These are phyloP conservation scores for Dactylis glomerata DNA, from an alignment of 176 grass and related monocot genomes.

Conservation along the genomic window DNA sequence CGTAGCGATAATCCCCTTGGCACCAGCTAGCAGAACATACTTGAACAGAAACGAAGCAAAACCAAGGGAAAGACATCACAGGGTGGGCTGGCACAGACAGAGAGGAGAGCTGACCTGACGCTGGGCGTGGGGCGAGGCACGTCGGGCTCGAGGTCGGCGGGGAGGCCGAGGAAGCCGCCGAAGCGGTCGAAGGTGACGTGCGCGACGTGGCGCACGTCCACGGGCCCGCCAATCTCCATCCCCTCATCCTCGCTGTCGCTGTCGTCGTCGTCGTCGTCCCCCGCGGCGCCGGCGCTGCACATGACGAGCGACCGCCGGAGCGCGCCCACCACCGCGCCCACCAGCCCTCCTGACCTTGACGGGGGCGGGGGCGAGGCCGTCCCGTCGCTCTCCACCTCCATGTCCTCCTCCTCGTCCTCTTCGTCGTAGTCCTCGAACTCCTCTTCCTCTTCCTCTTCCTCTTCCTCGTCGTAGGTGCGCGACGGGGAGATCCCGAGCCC, in stretches of 20 bases:
- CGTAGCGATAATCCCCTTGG: background rate
- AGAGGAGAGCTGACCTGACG: constrained; percentile 54
- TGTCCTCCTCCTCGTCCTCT: constrained; percentile 34
- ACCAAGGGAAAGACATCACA: background rate
- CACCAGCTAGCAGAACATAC: too few relatives aligned
- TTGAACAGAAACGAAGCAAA: background rate
- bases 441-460: constrained; percentile 22
- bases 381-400: constrained; percentile 50
- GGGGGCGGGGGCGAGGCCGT: constrained; percentile 48
- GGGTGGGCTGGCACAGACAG: background rate
- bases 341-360: constrained; percentile 48
- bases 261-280: constrained; percentile 25
- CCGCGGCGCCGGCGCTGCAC: constrained; percentile 62
- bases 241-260: background rate
- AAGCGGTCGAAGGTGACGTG: constrained; percentile 97
- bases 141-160: constrained; percentile 72
- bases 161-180: constrained; percentile 87
- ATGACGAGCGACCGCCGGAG: constrained; percentile 90
- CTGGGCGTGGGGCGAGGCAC: constrained; percentile 59
- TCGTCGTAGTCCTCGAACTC: constrained; percentile 26
- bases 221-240: constrained; percentile 91
- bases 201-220: constrained; percentile 80
- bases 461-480: constrained; percentile 43
- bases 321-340: constrained; percentile 59
- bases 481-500: constrained; percentile 55